These are phyloP conservation scores for Ophiostoma angusticollis DNA, from an alignment of 2,329 filamentous ascomycete species.

Conservation along the genomic window DNA sequence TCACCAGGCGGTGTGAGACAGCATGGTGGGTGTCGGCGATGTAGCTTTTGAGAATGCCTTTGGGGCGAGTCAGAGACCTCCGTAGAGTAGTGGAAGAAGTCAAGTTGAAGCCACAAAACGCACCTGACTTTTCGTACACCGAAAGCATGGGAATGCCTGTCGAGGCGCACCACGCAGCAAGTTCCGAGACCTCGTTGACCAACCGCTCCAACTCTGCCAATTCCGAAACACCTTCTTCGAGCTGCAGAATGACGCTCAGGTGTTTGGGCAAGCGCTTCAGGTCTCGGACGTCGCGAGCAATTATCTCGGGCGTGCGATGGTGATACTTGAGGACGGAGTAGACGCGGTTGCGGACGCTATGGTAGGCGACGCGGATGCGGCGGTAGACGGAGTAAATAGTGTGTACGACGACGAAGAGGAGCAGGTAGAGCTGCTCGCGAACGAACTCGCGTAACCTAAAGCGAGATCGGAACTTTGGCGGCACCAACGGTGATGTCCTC, in stretches of 20 bases:
- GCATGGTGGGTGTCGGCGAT: constrained; percentile 73
- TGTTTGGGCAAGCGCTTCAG: constrained; percentile 69
- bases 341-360: constrained; percentile 63
- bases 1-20: constrained; percentile 65
- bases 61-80: no score
- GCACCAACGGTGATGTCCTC: not conserved
- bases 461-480: constrained; percentile 16
- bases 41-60: constrained; percentile 80
- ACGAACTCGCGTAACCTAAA: constrained; percentile 51
- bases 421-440: constrained; percentile 46
- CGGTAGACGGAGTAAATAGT: constrained; percentile 81
- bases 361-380: constrained; percentile 65
- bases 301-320: constrained; percentile 86
- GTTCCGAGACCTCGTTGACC: constrained; percentile 81
- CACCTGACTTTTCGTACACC: constrained; percentile 85
- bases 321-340: constrained; percentile 84
- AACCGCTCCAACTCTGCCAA: constrained; percentile 68
- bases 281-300: constrained; percentile 69
- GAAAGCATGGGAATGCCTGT: constrained; percentile 79
- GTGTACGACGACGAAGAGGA: constrained; percentile 60
- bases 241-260: constrained; percentile 70
- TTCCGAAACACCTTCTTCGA: constrained; percentile 56
- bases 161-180: constrained; percentile 85
- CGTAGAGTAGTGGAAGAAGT: no score
- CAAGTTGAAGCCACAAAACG: no score